Evolutionary conservation across 1,284 basidiomycete genomes (phyloP).

Genomic region (Leccinum ambiguum): DNA sequence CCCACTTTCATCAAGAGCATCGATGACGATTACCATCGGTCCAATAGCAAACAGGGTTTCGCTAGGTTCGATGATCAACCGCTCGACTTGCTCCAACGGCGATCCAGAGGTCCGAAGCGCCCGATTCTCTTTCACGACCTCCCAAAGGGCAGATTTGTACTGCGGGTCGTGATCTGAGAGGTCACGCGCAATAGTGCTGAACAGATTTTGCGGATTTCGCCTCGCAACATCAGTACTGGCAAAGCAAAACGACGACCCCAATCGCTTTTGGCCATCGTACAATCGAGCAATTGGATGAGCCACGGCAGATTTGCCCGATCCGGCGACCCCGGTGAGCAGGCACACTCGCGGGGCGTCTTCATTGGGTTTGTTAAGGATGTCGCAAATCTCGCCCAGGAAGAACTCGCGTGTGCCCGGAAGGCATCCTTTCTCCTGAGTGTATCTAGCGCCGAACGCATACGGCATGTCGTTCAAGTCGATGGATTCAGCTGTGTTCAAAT

Average conservation of each 20-base stretch:
- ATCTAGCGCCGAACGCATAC: neutral
- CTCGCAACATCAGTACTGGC: neutral
- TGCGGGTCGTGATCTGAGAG: neutral
- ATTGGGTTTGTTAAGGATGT: neutral
- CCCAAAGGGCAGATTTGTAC: conserved; percentile 1
- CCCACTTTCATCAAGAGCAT: conserved; percentile 2
- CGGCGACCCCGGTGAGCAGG: neutral
- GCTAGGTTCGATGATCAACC: neutral
- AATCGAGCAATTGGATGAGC: neutral
- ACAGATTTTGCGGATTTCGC: neutral
- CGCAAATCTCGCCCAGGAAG: neutral
- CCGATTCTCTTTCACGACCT: neutral
- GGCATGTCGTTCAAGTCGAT: neutral
- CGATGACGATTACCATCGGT: neutral
- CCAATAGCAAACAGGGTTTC: neutral
- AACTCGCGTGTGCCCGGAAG: neutral
- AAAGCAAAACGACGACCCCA: neutral
- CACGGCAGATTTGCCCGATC: neutral
- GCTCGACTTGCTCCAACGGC: neutral
- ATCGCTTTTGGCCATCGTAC: neutral
- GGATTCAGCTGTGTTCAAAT: no score
- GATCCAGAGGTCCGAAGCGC: neutral
- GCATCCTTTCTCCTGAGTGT: neutral
- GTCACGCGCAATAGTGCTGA: neutral
- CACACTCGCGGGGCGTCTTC: neutral